Conservation (phyloP, 352 stramenopile species). For the Pythium rishiriense region DNA sequence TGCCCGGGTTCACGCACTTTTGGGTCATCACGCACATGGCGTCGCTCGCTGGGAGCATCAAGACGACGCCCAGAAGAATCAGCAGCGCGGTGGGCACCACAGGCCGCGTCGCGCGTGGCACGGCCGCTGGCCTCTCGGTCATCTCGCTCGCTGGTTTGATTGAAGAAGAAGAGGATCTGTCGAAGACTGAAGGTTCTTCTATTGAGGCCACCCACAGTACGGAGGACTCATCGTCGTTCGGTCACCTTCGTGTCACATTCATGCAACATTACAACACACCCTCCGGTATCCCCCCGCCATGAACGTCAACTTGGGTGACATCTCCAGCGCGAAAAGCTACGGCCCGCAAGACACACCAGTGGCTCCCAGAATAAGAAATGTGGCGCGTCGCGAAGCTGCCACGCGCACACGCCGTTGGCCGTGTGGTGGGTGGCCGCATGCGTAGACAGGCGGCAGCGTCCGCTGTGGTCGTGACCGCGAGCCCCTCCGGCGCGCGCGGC, state of each 20-base stretch:
- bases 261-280: constrained; percentile 1
- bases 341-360: background rate
- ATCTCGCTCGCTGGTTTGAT: background rate
- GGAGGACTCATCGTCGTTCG: background rate
- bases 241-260: constrained; percentile 28
- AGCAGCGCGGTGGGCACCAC: background rate
- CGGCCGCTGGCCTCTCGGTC: too few species aligned
- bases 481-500: constrained; percentile 6
- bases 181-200: background rate
- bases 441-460: constrained; percentile 10
- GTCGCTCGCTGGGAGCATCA: background rate
- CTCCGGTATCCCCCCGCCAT: constrained; percentile 13
- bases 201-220: constrained; percentile 11
- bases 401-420: background rate
- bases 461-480: background rate
- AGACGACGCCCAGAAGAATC: constrained; percentile 1
- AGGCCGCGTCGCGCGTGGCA: background rate
- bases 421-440: background rate
- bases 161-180: constrained; percentile 23
- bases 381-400: constrained; percentile 19
- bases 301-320: constrained; percentile 25
- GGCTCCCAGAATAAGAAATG: background rate
- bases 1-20: constrained; percentile 72
- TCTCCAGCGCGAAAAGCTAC: constrained; percentile 25
- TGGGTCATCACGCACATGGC: constrained; percentile 72